A percentile compares a stretch with the other conserved stretches of the same genome.
Conservation (phyloP, 176 grass and related monocot genomes). For the Zea mays region DNA sequence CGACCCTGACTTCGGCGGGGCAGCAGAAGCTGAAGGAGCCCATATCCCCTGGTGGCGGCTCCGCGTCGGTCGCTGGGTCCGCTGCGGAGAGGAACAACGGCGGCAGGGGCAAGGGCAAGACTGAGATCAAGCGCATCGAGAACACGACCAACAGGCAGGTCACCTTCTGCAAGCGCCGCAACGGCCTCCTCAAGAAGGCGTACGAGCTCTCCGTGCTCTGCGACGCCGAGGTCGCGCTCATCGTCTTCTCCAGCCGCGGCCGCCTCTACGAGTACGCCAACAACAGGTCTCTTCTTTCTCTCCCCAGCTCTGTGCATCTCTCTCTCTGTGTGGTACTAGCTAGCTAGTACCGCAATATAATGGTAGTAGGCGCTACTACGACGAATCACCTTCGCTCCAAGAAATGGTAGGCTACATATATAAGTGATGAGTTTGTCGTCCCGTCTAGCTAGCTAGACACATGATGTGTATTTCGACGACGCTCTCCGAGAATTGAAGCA, state of each 20-base stretch:
- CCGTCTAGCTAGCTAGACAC: neutral
- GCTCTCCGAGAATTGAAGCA: constrained; percentile 29
- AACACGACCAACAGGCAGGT: constrained; percentile 80
- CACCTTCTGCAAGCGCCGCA: constrained; percentile 88
- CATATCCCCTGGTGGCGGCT: neutral
- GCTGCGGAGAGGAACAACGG: constrained; percentile 37
- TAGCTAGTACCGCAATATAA: neutral
- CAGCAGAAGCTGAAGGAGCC: constrained; percentile 28
- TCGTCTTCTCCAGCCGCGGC: constrained; percentile 73
- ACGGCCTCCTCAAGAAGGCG: constrained; percentile 76
- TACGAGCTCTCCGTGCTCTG: constrained; percentile 74
- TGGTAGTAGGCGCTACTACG: no score
- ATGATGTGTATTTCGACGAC: neutral
- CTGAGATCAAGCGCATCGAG: constrained; percentile 79
- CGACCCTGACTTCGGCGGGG: constrained; percentile 20
- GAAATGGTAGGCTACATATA: neutral
- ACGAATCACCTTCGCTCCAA: no score
- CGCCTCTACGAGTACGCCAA: constrained; percentile 84
- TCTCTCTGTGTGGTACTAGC: neutral
- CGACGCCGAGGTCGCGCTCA: constrained; percentile 67
- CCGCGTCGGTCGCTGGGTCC: neutral
- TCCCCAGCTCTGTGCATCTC: neutral
- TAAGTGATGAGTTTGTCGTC: neutral
- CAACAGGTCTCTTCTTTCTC: constrained; percentile 41
- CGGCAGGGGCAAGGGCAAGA: constrained; percentile 59